Conservation (phyloP, 345 rosid species). For the Camelina sativa region DNA sequence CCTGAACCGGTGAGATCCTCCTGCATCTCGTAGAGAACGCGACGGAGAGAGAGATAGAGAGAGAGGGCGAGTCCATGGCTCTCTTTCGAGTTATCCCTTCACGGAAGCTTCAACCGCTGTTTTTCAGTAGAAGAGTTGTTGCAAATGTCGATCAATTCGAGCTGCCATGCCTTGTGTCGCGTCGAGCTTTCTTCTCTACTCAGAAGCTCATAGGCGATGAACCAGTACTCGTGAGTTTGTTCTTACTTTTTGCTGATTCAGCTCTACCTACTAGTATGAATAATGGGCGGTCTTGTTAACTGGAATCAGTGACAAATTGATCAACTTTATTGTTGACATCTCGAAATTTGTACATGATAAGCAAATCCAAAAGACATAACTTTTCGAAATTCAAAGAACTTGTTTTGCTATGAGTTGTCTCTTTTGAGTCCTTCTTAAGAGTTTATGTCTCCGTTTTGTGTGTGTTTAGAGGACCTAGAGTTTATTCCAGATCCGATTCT, state of each 20-base stretch:
- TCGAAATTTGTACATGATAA: not conserved
- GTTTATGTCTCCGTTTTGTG: not conserved
- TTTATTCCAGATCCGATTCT: not conserved
- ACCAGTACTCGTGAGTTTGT: constrained; percentile 71
- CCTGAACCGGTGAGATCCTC: constrained; percentile 29
- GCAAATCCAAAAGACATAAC: too few species aligned
- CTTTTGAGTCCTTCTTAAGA: not conserved
- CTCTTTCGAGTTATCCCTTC: constrained; percentile 19
- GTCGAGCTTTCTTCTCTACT: constrained; percentile 61
- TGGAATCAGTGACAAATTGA: not conserved
- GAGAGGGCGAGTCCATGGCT: constrained; percentile 28
- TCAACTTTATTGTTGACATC: not conserved
- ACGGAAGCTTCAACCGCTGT: constrained; percentile 22
- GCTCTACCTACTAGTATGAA: not conserved
- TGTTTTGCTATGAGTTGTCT: too few species aligned
- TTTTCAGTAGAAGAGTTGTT: not conserved
- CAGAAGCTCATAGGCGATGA: constrained; percentile 59
- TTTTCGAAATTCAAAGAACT: too few species aligned
- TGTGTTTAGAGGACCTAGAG: too few species aligned
- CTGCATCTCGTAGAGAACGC: constrained; percentile 9
- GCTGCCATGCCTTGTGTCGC: constrained; percentile 34
- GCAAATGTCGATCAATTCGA: constrained; percentile 44
- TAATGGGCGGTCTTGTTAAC: too few species aligned
- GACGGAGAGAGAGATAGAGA: not conserved
- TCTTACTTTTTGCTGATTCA: not conserved